Conservation (phyloP, 2,329 filamentous ascomycete genomes). For the Pseudopithomyces maydicus region DNA sequence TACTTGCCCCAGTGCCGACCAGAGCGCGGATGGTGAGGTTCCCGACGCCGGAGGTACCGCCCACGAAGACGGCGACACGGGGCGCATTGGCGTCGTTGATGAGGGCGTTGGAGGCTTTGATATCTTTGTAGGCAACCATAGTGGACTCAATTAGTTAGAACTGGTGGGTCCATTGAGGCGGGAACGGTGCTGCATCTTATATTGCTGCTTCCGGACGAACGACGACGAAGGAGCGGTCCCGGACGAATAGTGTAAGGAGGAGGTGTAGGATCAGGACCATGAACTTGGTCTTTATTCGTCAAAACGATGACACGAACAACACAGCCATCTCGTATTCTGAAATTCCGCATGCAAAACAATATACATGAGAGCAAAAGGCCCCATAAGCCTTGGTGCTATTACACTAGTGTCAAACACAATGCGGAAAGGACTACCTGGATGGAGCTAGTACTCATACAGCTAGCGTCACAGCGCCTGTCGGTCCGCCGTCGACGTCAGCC, state of each 20-base stretch:
- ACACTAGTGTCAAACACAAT: neutral
- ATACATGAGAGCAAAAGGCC: too few relatives aligned
- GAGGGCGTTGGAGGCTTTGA: conserved; percentile 1
- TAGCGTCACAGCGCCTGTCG: neutral
- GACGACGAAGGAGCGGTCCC: too few relatives aligned
- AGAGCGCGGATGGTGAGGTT: conserved; percentile 47
- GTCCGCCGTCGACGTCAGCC: conserved; percentile 2
- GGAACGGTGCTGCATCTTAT: too few relatives aligned
- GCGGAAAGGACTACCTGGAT: neutral
- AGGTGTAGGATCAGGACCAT: too few relatives aligned
- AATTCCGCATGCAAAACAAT: too few relatives aligned
- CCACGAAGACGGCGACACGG: conserved; percentile 27
- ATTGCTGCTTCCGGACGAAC: too few relatives aligned
- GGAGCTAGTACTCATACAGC: neutral
- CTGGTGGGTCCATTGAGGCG: too few relatives aligned
- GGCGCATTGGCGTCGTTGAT: conserved; percentile 43
- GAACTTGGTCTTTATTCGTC: too few relatives aligned
- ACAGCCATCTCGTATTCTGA: too few relatives aligned
- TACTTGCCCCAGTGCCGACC: conserved; percentile 38
- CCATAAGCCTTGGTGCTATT: too few relatives aligned
- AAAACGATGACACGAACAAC: too few relatives aligned
- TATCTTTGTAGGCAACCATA: conserved; percentile 6
- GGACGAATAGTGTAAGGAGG: too few relatives aligned
- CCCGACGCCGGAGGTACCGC: conserved; percentile 56
- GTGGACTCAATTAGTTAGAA: neutral